Evolutionary conservation across 139 green algal species (phyloP), one percentile per base, ranked within the genome.

Genomic region (Chlorokybus atmophyticus): DNA sequence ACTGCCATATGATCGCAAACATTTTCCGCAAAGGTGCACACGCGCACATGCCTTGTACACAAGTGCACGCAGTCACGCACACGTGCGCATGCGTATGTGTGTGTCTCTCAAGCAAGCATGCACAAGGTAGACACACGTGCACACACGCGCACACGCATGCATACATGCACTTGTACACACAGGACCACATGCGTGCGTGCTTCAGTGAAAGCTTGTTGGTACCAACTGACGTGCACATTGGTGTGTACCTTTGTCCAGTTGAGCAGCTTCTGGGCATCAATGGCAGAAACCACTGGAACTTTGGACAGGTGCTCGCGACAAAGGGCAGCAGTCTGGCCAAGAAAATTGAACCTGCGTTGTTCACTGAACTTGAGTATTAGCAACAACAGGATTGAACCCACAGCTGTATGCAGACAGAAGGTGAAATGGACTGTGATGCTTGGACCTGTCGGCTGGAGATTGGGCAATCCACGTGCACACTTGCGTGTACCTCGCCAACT

Each of bases 61-160:
- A 19, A n/a, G 19, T 47, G 19, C 39, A n/a, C 19, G 19, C 19
- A 19, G 39, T 47, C 39, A 19, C 19, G 19, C 39, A 47, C 19
- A n/a, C 39, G 39, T 19, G 39, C 19, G 19, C 19, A n/a, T 47
- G 19, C 19, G 19, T 19, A 47, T 19, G 19, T 19, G 39, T 47
- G 19, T 19, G 19, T 19, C 19, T 47, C 39, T 19, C 19, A 19
- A 19, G 19, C 55, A 58, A 55, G 54, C 40, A 62, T 39, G 38
- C 54, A 31, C 7, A n/a, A 52, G 21, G 28, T 23, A 52, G 21
- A 52, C 42, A 52, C 42, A 17, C 42, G 28, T 17, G 10, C 42
- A 52, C 42, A 10, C 42, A 52, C 42, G 28, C 42, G 10, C 42
- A 10, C 42, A 52, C 42, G 8, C 42, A 52, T 6, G 10, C 6